These are phyloP conservation scores for Lasiodiplodia hormozganensis DNA, from an alignment of 2,329 filamentous ascomycete species.

Conservation along the genomic window DNA sequence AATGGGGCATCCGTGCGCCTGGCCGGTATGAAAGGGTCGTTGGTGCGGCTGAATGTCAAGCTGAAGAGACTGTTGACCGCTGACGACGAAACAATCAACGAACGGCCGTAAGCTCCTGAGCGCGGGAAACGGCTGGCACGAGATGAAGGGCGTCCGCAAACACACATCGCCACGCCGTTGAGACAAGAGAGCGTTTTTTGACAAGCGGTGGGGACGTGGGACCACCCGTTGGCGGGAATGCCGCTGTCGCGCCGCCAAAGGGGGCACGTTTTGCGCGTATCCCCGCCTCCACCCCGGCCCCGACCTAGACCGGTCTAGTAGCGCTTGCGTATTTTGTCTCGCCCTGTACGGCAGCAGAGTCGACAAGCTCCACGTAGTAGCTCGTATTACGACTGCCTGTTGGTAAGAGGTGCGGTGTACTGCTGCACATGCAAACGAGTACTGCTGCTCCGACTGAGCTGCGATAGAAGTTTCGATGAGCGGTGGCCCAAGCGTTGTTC, in stretches of 20 bases:
- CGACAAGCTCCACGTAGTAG: background rate
- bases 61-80: background rate
- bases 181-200: background rate
- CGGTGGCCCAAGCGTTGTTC: background rate
- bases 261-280: background rate
- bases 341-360: background rate
- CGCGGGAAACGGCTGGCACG: background rate
- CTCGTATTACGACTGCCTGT: background rate
- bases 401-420: background rate
- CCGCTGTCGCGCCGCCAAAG: background rate
- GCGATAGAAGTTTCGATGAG: constrained; percentile 11
- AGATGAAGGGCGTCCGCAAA: background rate
- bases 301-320: background rate
- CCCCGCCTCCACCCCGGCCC: background rate
- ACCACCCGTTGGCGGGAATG: background rate
- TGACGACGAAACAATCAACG: no score
- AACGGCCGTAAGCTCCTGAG: constrained; percentile 8
- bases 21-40: constrained; percentile 15
- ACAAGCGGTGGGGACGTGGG: background rate
- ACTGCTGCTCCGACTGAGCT: background rate
- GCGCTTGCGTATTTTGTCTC: background rate
- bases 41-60: background rate
- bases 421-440: background rate
- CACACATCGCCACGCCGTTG: background rate
- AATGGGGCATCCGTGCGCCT: background rate